Conservation (phyloP, 345 rosid genomes). For the Eucalyptus erythrocorys region DNA sequence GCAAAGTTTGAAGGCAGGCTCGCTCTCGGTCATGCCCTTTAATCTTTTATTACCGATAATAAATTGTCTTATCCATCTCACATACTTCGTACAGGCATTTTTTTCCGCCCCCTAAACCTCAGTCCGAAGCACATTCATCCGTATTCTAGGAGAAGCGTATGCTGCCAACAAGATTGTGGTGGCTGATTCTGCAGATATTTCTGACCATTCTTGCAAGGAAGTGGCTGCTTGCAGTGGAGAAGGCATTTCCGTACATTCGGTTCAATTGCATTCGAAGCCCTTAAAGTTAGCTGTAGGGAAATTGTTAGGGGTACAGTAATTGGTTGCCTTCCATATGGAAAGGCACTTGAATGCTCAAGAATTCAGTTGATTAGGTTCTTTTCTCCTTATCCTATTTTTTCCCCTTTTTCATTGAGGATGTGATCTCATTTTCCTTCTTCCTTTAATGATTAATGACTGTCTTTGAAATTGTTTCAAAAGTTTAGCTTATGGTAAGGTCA, state of each 20-base stretch:
- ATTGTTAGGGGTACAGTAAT: background rate
- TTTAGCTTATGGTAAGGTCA: background rate
- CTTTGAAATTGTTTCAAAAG: background rate
- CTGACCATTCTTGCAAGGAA: background rate
- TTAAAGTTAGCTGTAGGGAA: background rate
- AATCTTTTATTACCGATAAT: conserved; percentile 7
- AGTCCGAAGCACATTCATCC: background rate
- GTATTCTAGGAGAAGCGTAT: background rate
- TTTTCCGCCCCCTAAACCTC: background rate
- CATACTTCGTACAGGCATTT: background rate
- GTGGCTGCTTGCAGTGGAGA: background rate
- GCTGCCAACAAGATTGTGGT: background rate
- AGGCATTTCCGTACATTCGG: background rate
- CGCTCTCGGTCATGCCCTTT: conserved; percentile 7
- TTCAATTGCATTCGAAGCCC: background rate
- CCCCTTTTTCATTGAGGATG: background rate
- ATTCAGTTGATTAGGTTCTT: background rate
- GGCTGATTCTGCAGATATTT: background rate
- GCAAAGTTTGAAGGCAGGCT: background rate
- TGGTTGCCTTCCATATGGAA: background rate
- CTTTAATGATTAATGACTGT: background rate
- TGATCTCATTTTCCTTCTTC: background rate
- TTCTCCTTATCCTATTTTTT: background rate
- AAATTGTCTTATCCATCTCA: background rate
- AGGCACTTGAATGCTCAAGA: background rate